phyloP scores from a whole-genome alignment of 2,329 filamentous ascomycete genomes.

The Fusarium abutilonis region DNA sequence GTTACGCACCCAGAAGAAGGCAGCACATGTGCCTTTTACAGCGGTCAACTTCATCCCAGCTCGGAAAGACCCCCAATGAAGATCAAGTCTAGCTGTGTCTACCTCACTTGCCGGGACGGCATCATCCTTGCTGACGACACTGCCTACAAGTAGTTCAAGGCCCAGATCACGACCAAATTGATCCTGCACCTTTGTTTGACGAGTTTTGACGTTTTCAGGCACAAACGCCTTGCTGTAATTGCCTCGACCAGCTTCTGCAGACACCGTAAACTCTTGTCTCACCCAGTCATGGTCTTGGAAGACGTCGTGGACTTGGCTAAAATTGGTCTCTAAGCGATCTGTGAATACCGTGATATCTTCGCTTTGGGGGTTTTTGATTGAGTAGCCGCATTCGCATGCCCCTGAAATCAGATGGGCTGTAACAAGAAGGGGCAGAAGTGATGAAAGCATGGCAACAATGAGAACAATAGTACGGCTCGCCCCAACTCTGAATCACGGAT shows the following conservation, averaged over 20 bases:
- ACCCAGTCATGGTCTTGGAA: constrained; percentile 68
- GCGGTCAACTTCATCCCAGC: constrained; percentile 71
- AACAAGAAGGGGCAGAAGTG: constrained; percentile 14
- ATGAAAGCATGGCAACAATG: constrained; percentile 17
- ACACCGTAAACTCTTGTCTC: constrained; percentile 73
- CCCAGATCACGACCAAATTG: constrained; percentile 57
- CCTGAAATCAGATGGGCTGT: constrained; percentile 46
- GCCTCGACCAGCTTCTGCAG: constrained; percentile 66
- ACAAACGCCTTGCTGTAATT: constrained; percentile 72
- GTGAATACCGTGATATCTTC: constrained; percentile 66
- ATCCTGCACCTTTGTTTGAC: constrained; percentile 8
- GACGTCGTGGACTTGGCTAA: constrained; percentile 64
- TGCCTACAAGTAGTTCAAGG: constrained; percentile 66
- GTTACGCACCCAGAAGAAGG: constrained; percentile 77
- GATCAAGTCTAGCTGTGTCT: constrained; percentile 67
- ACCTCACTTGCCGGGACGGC: constrained; percentile 72
- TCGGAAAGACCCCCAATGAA: constrained; percentile 76
- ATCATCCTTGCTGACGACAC: constrained; percentile 53
- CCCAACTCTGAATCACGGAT: background rate
- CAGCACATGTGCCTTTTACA: constrained; percentile 74
- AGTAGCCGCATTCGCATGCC: constrained; percentile 79
- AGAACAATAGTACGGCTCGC: background rate
- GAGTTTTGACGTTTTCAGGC: constrained; percentile 65
- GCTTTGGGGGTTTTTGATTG: constrained; percentile 57
- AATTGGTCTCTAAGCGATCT: constrained; percentile 77